Percentiles rank a stretch among this genome's conserved stretches.
phyloP scores from a whole-genome alignment of 441 rosid species.

The Syzygium syzygioides region DNA sequence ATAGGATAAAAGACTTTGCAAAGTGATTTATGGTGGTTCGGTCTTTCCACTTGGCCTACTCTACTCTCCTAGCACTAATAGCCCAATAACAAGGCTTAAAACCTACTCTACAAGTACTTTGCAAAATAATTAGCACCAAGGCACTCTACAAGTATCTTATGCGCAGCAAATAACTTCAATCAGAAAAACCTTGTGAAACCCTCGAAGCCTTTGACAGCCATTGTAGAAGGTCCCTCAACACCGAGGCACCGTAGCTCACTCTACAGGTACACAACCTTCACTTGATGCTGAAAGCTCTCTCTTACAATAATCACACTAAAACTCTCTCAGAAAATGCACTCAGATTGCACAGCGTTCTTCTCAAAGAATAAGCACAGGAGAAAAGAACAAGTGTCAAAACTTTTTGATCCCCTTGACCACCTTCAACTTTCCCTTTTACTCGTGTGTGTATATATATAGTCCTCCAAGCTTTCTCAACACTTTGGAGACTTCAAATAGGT shows the following conservation, averaged over 20 bases:
- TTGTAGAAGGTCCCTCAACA: not conserved
- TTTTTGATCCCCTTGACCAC: not conserved
- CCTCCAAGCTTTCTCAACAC: not conserved
- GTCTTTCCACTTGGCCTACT: not conserved
- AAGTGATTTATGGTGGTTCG: not conserved
- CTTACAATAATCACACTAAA: not conserved
- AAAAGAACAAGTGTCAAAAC: not conserved
- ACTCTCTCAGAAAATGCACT: not conserved
- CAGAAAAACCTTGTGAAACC: not conserved
- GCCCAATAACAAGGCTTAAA: not conserved
- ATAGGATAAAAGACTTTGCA: not conserved
- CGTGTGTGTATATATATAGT: not conserved
- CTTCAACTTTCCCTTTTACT: not conserved
- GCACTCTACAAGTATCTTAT: not conserved
- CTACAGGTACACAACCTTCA: not conserved
- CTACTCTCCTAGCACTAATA: not conserved
- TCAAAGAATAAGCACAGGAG: not conserved
- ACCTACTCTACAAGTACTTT: not conserved
- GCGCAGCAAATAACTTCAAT: not conserved
- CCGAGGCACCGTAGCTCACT: not conserved
- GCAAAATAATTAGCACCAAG: not conserved
- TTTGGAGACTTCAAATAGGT: not conserved
- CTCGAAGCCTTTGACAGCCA: not conserved
- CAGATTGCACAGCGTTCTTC: not conserved
- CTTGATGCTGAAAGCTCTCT: not conserved